phyloP scores from a whole-genome alignment of 352 stramenopile genomes.

The Pythium aphanidermatum region DNA sequence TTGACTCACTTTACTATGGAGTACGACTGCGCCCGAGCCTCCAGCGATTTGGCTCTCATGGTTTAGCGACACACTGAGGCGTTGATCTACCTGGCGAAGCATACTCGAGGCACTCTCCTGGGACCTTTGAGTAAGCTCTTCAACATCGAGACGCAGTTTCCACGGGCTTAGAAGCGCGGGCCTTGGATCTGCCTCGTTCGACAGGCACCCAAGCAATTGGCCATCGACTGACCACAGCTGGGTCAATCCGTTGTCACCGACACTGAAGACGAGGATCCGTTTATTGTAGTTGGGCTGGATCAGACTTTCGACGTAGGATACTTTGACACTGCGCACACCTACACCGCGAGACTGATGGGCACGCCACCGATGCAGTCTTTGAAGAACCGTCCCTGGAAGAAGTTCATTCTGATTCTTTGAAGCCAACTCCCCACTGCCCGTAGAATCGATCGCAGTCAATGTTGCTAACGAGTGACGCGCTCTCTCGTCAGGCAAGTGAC shows the following conservation, averaged over 20 bases:
- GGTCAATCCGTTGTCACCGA: slow-evolving; percentile 24
- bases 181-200: neutral
- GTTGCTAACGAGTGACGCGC: too few relatives aligned
- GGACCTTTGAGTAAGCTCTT: slow-evolving; percentile 9
- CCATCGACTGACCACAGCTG: slow-evolving; percentile 33
- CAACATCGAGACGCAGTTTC: slow-evolving; percentile 7
- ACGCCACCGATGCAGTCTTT: slow-evolving; percentile 22
- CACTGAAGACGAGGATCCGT: slow-evolving; percentile 17
- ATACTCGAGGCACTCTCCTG: slow-evolving; percentile 9
- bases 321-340: slow-evolving; percentile 19
- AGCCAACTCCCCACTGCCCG: too few relatives aligned
- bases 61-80: too few relatives aligned
- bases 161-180: neutral
- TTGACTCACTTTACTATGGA: too few relatives aligned
- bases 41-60: too few relatives aligned
- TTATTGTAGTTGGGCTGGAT: slow-evolving; percentile 11
- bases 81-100: slow-evolving; percentile 11
- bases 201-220: slow-evolving; percentile 23
- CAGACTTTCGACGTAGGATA: slow-evolving; percentile 4
- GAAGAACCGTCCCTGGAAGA: slow-evolving; percentile 10
- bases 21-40: too few relatives aligned
- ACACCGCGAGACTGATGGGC: slow-evolving; percentile 9
- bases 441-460: too few relatives aligned
- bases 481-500: neutral
- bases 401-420: neutral